These are phyloP conservation scores for Podospora conica DNA, from an alignment of 495 filamentous ascomycete genomes.

Conservation along the genomic window DNA sequence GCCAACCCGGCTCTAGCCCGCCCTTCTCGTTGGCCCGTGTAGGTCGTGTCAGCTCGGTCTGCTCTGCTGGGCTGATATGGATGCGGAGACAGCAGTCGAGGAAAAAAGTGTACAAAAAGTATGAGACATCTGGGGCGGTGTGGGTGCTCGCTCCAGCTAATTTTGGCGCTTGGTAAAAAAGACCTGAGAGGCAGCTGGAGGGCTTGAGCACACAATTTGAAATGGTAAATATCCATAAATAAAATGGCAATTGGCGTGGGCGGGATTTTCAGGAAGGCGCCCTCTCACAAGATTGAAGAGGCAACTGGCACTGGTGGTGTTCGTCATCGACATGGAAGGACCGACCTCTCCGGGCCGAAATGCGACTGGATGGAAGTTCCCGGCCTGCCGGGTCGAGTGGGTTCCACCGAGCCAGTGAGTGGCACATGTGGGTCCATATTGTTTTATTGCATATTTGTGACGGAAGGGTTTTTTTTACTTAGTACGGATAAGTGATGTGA, in stretches of 20 bases:
- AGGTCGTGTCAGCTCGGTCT: not conserved
- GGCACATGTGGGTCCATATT: too few species aligned
- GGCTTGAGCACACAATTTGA: not conserved
- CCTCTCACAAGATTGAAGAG: not conserved
- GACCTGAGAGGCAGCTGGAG: not conserved
- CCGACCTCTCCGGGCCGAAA: not conserved
- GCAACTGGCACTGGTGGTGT: not conserved
- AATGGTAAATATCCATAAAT: not conserved
- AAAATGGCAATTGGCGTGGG: not conserved
- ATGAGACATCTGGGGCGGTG: not conserved
- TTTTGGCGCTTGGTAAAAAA: not conserved
- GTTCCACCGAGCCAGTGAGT: too few species aligned
- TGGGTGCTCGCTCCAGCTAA: not conserved
- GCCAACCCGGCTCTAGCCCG: not conserved
- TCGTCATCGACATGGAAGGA: not conserved
- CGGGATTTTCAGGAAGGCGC: not conserved
- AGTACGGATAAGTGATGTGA: too few species aligned
- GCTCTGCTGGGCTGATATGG: not conserved
- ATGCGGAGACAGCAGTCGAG: not conserved
- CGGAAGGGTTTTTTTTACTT: too few species aligned
- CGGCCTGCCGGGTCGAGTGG: not conserved
- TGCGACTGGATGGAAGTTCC: not conserved
- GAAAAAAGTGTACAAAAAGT: not conserved
- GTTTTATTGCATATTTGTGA: too few species aligned
- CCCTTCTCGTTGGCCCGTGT: not conserved